Base-by-base conservation (phyloP, 345 rosid genomes). In the Eutrema yunnanense region DNA sequence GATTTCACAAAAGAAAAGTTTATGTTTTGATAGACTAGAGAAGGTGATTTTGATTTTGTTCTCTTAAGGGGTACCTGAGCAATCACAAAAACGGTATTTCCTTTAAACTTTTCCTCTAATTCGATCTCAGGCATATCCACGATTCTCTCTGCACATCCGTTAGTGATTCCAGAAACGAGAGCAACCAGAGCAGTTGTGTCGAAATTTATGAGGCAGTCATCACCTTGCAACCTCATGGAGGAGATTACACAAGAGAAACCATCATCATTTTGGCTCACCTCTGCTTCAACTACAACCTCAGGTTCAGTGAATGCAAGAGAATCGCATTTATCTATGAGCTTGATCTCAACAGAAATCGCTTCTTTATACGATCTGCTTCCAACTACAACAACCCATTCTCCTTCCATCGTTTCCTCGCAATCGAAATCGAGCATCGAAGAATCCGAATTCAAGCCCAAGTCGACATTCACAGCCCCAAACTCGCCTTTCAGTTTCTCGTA, bases 101-200 rank as follows among this genome's bases (percentile, higher is more conserved):
- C 97, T 84, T 95, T 90, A 58, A 95, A 95, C 69, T 79, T 84
- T 43, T 73, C 78, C 67, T 78, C 84, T 82, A 92, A 44, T 47
- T 84, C 84, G 37, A 32, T 59, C 77, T 84, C 82, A 59, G 85
- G 81, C 0, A 62, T 65, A 8, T 73, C 78, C 77, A 92, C 48
- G 59, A 92, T 81, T 67, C 78, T 82, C 59, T 82, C 79, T 3
- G 88, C 82, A 69, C 87, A 84, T 38, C 90, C 97, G 69, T 95
- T 95, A 67, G 88, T 84, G 72, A 95, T 90, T 59, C 92, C 97
- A 5, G 96, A 95, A 19, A 95, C 92, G 12, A 88, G 65, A 78
- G 99, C 93, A 79, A 95, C 72, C 80, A 95, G 75, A 52, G 96
- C 90, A 10, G 97, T 92, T 1, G 99, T 90, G 73, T 89, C 96